Evolutionary conservation across 371 early-diverging fungal species (phyloP).

Genomic region (Syncephalastrum racemosum): DNA sequence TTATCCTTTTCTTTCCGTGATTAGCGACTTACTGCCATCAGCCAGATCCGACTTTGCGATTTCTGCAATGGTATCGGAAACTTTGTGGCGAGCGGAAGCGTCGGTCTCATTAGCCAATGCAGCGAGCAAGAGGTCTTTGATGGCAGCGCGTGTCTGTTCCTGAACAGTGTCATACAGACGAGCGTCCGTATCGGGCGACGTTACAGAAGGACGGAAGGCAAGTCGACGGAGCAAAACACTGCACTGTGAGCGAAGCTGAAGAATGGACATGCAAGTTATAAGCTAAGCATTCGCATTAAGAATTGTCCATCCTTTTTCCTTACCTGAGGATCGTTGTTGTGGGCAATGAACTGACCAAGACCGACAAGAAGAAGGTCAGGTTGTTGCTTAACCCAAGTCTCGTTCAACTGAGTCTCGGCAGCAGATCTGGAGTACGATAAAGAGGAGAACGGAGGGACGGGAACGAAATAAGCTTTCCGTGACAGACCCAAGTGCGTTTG

Average conservation of each 20-base stretch:
- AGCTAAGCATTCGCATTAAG: neutral
- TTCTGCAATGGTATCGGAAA: slow-evolving; percentile 91
- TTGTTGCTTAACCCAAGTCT: slow-evolving; percentile 69
- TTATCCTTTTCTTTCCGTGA: neutral
- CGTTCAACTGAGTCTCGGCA: slow-evolving; percentile 73
- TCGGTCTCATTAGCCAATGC: slow-evolving; percentile 77
- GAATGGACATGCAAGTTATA: slow-evolving; percentile 3
- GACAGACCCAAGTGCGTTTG: neutral
- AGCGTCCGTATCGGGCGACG: slow-evolving; percentile 44
- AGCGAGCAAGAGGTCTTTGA: slow-evolving; percentile 72
- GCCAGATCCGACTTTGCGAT: slow-evolving; percentile 71
- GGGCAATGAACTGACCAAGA: slow-evolving; percentile 62
- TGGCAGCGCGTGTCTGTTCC: slow-evolving; percentile 59
- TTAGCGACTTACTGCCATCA: slow-evolving; percentile 62
- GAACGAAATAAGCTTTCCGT: slow-evolving; percentile 5
- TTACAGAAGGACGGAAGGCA: slow-evolving; percentile 65
- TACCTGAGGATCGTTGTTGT: slow-evolving; percentile 57
- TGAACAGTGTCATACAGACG: slow-evolving; percentile 76
- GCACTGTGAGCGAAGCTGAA: slow-evolving; percentile 83
- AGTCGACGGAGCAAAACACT: slow-evolving; percentile 88
- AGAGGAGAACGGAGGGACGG: neutral
- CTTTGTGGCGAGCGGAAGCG: slow-evolving; percentile 77
- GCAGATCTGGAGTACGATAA: slow-evolving; percentile 43
- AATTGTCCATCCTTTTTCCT: slow-evolving; percentile 4
- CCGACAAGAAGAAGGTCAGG: slow-evolving; percentile 69